Conservation (phyloP, 352 stramenopile genomes). For the Albugo laibachii region DNA sequence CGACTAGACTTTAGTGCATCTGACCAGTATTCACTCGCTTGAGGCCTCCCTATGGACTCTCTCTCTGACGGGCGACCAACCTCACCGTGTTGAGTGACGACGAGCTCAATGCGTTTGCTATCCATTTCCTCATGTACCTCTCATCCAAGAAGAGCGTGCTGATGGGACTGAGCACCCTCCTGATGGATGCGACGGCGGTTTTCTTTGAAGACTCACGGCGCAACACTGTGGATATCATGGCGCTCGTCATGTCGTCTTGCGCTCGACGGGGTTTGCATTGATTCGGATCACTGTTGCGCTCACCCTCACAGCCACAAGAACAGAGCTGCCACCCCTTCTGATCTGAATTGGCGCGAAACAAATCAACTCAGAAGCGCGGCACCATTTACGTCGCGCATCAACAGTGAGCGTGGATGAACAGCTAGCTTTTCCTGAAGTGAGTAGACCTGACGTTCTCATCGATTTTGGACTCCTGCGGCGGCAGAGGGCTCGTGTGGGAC, state of each 20-base stretch:
- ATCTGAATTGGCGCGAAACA: too few species aligned
- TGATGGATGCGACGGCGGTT: neutral
- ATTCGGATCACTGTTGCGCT: neutral
- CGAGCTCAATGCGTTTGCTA: slow-evolving; percentile 1
- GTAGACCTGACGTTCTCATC: slow-evolving; percentile 2
- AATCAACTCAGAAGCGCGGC: too few species aligned
- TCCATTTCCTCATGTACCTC: slow-evolving; percentile 1
- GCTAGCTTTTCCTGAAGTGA: slow-evolving; percentile 1
- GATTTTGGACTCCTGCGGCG: neutral
- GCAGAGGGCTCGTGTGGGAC: slow-evolving; percentile 5
- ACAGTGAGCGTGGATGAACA: slow-evolving; percentile 5
- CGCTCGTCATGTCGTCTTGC: neutral
- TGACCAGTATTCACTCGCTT: too few species aligned
- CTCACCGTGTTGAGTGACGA: slow-evolving; percentile 7
- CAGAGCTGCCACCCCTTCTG: neutral
- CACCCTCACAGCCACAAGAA: neutral
- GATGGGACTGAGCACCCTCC: neutral
- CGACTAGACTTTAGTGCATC: too few species aligned
- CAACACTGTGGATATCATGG: neutral
- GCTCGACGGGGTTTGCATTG: neutral
- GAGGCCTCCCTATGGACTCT: too few species aligned
- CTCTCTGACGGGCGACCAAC: slow-evolving; percentile 7
- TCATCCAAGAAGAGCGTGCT: neutral
- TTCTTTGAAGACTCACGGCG: neutral
- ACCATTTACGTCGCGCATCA: slow-evolving; percentile 4